phyloP scores from a whole-genome alignment of 2,329 filamentous ascomycete species.

The Aureobasidium vineae region DNA sequence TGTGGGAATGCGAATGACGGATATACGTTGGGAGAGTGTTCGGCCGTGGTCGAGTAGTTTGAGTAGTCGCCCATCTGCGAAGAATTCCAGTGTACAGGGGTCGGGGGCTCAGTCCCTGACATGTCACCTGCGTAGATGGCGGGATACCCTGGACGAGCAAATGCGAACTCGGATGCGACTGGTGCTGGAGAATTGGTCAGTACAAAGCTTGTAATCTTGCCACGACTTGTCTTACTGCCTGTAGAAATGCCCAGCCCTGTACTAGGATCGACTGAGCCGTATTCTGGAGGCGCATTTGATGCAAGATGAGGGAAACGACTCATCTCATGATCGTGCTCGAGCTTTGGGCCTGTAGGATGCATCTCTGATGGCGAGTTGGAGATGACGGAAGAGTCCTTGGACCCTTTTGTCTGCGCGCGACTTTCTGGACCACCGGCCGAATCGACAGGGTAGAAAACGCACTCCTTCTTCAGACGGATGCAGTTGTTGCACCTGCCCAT shows the following conservation, averaged over 20 bases:
- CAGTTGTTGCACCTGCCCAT: slow-evolving; percentile 86
- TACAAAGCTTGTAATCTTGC: background rate
- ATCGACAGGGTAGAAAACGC: slow-evolving; percentile 87
- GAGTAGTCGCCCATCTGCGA: slow-evolving; percentile 27
- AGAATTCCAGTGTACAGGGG: slow-evolving; percentile 12
- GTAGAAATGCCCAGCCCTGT: slow-evolving; percentile 26
- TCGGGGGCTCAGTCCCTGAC: slow-evolving; percentile 16
- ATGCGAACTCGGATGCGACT: slow-evolving; percentile 13
- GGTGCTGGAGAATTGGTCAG: background rate
- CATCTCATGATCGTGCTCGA: slow-evolving; percentile 28
- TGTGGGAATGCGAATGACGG: slow-evolving; percentile 7
- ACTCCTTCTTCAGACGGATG: slow-evolving; percentile 91
- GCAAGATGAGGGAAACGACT: slow-evolving; percentile 30
- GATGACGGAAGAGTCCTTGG: slow-evolving; percentile 29
- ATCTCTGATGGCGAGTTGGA: slow-evolving; percentile 28
- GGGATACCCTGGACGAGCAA: slow-evolving; percentile 17
- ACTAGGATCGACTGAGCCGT: slow-evolving; percentile 29
- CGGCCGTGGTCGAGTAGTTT: slow-evolving; percentile 3
- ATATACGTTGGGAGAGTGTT: slow-evolving; percentile 17
- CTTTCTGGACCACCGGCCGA: slow-evolving; percentile 59
- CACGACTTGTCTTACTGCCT: background rate
- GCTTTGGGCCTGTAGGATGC: slow-evolving; percentile 13
- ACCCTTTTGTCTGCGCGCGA: slow-evolving; percentile 42
- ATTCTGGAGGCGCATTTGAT: slow-evolving; percentile 30
- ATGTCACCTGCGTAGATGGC: slow-evolving; percentile 2